Evolutionary conservation across 805 yeast genomes (phyloP).

Genomic region (Myxozyma geophila): DNA sequence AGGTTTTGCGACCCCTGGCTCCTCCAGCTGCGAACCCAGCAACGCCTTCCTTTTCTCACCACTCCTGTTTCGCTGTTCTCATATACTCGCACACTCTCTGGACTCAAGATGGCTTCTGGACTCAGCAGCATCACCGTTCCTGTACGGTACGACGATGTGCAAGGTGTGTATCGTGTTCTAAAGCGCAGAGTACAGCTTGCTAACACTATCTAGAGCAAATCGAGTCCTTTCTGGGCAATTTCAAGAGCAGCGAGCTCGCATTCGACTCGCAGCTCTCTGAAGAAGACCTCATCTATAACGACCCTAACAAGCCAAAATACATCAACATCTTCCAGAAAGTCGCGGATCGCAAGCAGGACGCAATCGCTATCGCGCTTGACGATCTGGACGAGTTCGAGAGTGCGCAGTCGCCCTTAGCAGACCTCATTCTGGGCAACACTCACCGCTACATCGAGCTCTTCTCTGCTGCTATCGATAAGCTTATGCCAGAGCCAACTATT

Average conservation of each 20-base stretch:
- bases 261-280: constrained; percentile 19
- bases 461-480: constrained; percentile 71
- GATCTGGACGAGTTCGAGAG: constrained; percentile 77
- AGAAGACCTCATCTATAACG: constrained; percentile 45
- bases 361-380: constrained; percentile 77
- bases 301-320: constrained; percentile 64
- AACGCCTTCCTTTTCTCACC: neutral
- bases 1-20: constrained; percentile 6
- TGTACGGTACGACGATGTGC: constrained; percentile 68
- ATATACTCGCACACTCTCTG: neutral
- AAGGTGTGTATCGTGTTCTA: constrained; percentile 38
- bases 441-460: constrained; percentile 79
- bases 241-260: constrained; percentile 34
- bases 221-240: constrained; percentile 29
- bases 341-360: constrained; percentile 78
- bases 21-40: neutral
- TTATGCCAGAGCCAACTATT: constrained; percentile 85
- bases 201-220: constrained; percentile 25
- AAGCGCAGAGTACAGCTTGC: neutral
- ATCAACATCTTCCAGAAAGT: constrained; percentile 72
- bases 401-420: constrained; percentile 50
- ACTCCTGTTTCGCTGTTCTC: neutral
- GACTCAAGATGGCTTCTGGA: constrained; percentile 54
- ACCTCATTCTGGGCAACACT: constrained; percentile 71
- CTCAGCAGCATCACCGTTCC: constrained; percentile 56